A percentile compares a stretch with the other conserved stretches of the same genome.
These are phyloP conservation scores for Epithemia pelagica DNA, from an alignment of 108 stramenopile species.

Conservation along the genomic window DNA sequence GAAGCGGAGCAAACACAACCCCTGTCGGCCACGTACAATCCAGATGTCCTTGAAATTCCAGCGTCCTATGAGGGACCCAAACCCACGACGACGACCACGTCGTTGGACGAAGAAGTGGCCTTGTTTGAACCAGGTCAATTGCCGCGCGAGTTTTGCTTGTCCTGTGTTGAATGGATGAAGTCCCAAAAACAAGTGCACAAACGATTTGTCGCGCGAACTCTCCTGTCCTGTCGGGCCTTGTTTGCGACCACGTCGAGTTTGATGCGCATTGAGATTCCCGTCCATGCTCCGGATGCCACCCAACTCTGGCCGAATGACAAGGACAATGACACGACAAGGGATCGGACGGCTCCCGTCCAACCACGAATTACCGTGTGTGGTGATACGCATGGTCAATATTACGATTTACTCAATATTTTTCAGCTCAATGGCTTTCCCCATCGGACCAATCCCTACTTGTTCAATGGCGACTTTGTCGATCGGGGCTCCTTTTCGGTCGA, in stretches of 20 bases:
- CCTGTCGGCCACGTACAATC: constrained; percentile 59
- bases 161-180: constrained; percentile 76
- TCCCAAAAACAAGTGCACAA: constrained; percentile 92
- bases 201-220: constrained; percentile 78
- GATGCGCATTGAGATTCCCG: constrained; percentile 67
- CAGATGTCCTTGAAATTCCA: constrained; percentile 54
- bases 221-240: constrained; percentile 57
- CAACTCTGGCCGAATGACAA: not conserved
- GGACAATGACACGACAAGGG: not conserved
- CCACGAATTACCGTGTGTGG: constrained; percentile 87
- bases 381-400: constrained; percentile 99
- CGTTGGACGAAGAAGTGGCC: constrained; percentile 37
- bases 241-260: constrained; percentile 59
- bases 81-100: constrained; percentile 35
- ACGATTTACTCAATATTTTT: constrained; percentile 98
- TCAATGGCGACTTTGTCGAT: constrained; percentile 99
- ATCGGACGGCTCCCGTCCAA: not conserved
- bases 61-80: constrained; percentile 85
- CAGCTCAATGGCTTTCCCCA: constrained; percentile 88
- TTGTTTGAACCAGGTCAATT: constrained; percentile 75
- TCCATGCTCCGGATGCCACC: constrained; percentile 31
- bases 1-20: constrained; percentile 75
- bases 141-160: constrained; percentile 86
- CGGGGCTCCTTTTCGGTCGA: constrained; percentile 94
- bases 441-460: constrained; percentile 86